Conservation (phyloP, 1,284 basidiomycete genomes). For the Paramarasmius palmivorus region DNA sequence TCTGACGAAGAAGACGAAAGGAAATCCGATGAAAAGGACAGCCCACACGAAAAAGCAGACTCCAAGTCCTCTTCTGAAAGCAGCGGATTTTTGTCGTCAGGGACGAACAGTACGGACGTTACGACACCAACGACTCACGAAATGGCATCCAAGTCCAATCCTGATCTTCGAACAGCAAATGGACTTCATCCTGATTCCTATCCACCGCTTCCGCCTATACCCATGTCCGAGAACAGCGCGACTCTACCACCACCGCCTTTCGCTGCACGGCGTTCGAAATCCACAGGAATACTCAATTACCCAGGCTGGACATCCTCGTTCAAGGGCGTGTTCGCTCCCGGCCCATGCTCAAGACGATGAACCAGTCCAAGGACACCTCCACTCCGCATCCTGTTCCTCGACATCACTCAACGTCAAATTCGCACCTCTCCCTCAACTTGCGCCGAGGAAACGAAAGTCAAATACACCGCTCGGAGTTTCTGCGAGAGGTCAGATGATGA, state of each 20-base stretch:
- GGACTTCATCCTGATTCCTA: not conserved
- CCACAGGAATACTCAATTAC: constrained; percentile 2
- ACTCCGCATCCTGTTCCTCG: constrained; percentile 5
- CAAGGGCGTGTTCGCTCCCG: not conserved
- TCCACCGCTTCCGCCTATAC: not conserved
- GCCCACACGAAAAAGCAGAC: not conserved
- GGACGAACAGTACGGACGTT: not conserved
- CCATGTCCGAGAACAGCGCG: not conserved
- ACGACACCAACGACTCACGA: not conserved
- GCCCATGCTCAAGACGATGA: not conserved
- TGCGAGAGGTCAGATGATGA: constrained; percentile 52
- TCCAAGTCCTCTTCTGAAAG: not conserved
- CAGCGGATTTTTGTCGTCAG: not conserved
- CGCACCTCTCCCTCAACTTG: constrained; percentile 62
- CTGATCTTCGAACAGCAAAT: not conserved
- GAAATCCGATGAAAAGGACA: not conserved
- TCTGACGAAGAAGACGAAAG: not conserved
- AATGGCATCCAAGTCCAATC: not conserved
- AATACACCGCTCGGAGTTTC: constrained; percentile 63
- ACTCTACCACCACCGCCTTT: not conserved
- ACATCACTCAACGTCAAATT: constrained; percentile 49
- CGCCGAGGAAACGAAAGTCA: constrained; percentile 54
- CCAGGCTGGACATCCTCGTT: not conserved
- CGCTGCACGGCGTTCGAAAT: not conserved
- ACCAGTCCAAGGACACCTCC: not conserved